Evolutionary conservation across 306 rosid species (phyloP), one percentile per base, ranked within the genome.

Genomic region (Malus fusca): DNA sequence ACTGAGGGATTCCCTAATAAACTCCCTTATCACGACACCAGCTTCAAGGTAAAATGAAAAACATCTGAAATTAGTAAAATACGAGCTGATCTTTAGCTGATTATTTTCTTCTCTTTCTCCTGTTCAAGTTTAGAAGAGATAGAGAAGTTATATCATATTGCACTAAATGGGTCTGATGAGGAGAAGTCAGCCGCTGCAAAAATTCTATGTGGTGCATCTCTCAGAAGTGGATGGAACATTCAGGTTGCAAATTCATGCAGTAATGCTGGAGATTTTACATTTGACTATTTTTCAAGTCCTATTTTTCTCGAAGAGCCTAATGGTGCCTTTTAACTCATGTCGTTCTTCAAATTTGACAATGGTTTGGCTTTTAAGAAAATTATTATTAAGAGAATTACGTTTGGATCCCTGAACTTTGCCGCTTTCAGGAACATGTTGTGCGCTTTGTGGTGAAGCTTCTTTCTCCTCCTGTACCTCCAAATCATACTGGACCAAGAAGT

Each of bases 141-240:
- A 77, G 88, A 91, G 85, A 91, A 89, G 84, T 79, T 91, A 68
- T 88, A 84, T 85, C 66, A 85, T 72, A 83, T 84, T 77, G 95
- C 97, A 72, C 65, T 89, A 79, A 86, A 85, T 80, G 97, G 95
- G 68, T 83, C 92, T 43, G 87, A 88, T 70, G 82, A 83, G 82
- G 97, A 91, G 84, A 88, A 82, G 81, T 72, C 84, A 30, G 90
- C 92, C 18, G 92, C 92, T 25, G 92, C 92, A 30, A 88, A 88
- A 86, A 88, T 91, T 75, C 86, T 91, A 5, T 91, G 97, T 48
- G 89, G 97, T 86, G 95, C 95, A 64, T 89, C 97, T 81, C 85
- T 91, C 51, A 82, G 83, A 74, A 82, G 82, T 66, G 97, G 95
- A 68, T 91, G 97, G 97, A 89, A 89, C 85, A 86, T 89, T 84